Percentiles rank a stretch among this genome's conserved stretches.
These are phyloP conservation scores for Fusarium scirpi DNA, from an alignment of 2,329 filamentous ascomycete genomes.

Conservation along the genomic window DNA sequence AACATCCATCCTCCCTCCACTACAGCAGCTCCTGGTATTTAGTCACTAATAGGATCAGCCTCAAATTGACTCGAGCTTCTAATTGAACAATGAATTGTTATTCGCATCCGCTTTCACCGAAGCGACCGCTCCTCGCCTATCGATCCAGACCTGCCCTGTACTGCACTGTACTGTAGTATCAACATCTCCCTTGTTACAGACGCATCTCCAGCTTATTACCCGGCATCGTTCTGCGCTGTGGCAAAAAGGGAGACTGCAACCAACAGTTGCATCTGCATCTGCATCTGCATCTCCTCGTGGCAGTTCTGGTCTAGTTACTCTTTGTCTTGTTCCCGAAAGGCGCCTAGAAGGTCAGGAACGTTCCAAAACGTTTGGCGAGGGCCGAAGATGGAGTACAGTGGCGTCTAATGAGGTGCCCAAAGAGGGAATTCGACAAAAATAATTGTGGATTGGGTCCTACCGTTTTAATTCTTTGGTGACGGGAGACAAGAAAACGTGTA, in stretches of 20 bases:
- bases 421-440: conserved; percentile 6
- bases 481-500: neutral
- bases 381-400: conserved; percentile 14
- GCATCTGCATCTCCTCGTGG: neutral
- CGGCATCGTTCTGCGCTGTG: conserved; percentile 20
- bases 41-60: conserved; percentile 9
- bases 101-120: conserved; percentile 21
- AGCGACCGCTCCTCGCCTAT: conserved; percentile 37
- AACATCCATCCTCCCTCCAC: neutral
- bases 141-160: conserved; percentile 22
- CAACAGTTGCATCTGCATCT: neutral
- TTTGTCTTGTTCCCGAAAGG: neutral
- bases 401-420: neutral
- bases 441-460: neutral
- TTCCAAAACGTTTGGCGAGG: conserved; percentile 23
- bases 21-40: neutral
- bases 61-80: conserved; percentile 14
- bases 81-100: neutral
- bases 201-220: conserved; percentile 7
- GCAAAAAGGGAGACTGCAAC: neutral
- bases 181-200: neutral
- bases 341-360: conserved; percentile 23
- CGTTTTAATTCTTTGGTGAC: neutral
- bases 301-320: neutral
- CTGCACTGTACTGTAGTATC: conserved; percentile 4